Conservation (phyloP, 2,329 filamentous ascomycete genomes). For the Phaeoacremonium minimum region DNA sequence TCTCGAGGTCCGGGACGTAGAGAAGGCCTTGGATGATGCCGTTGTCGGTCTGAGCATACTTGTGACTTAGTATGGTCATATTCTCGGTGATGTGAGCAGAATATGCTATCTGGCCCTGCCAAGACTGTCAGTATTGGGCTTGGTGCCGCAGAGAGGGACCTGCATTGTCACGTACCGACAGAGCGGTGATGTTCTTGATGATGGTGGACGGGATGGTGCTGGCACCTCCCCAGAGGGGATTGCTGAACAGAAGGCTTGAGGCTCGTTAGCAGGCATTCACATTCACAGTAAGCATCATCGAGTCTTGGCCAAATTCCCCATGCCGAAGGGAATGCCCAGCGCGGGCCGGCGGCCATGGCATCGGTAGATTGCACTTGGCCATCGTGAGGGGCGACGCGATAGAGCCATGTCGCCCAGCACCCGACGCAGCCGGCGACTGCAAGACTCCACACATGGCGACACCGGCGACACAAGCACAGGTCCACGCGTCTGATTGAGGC, state of each 20-base stretch:
- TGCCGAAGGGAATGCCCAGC: no score
- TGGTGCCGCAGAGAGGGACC: constrained; percentile 1
- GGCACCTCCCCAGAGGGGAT: constrained; percentile 49
- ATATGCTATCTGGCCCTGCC: constrained; percentile 43
- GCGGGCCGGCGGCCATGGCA: no score
- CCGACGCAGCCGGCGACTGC: neutral
- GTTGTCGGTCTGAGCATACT: constrained; percentile 54
- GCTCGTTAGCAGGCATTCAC: no score
- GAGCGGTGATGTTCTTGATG: constrained; percentile 51
- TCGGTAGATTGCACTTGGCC: no score
- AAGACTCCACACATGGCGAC: neutral
- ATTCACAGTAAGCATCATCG: no score
- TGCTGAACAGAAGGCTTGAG: constrained; percentile 54
- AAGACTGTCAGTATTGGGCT: constrained; percentile 2
- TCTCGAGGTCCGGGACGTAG: constrained; percentile 71
- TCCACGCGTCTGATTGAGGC: no score
- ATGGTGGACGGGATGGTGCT: constrained; percentile 47
- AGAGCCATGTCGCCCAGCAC: neutral
- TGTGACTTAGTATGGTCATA: constrained; percentile 72
- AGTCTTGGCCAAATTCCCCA: no score
- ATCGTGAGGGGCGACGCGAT: neutral
- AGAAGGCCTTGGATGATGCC: constrained; percentile 71
- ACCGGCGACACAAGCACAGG: neutral
- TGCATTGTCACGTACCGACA: constrained; percentile 39
- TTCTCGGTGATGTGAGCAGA: constrained; percentile 48